A percentile compares a stretch with the other conserved stretches of the same genome.
These are phyloP conservation scores for Mortierella sp. DNA, from an alignment of 371 early-diverging fungal genomes.

Conservation along the genomic window DNA sequence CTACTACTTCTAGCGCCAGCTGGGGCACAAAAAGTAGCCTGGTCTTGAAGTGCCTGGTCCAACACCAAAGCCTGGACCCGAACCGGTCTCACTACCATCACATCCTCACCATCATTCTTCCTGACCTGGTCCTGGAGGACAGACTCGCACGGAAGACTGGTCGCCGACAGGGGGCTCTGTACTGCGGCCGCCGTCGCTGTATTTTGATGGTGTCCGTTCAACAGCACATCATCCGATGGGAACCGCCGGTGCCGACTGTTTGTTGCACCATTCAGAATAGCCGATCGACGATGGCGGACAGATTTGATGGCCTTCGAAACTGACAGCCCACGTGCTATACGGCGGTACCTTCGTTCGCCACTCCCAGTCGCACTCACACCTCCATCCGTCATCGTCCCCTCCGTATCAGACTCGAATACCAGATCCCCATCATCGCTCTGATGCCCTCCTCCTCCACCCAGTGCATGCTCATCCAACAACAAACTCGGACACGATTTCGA, in stretches of 20 bases:
- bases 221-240: not conserved
- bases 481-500: conserved; percentile 30
- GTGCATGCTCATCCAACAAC: not conserved
- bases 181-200: no score
- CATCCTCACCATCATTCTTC: not conserved
- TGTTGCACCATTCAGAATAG: no score
- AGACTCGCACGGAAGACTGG: not conserved
- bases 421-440: not conserved
- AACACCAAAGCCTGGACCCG: not conserved
- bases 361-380: not conserved
- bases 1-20: not conserved
- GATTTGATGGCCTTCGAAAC: conserved; percentile 2
- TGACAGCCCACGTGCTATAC: not conserved
- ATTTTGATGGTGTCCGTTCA: not conserved
- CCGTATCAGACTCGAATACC: not conserved
- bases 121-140: not conserved
- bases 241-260: not conserved
- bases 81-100: not conserved
- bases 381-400: not conserved
- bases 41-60: not conserved
- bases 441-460: not conserved
- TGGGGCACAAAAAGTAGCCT: not conserved
- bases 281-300: conserved; percentile 7
- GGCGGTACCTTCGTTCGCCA: not conserved
- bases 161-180: not conserved